Evolutionary conservation across 2,329 filamentous ascomycete species (phyloP).

Genomic region (Pseudocercospora fijiensis): DNA sequence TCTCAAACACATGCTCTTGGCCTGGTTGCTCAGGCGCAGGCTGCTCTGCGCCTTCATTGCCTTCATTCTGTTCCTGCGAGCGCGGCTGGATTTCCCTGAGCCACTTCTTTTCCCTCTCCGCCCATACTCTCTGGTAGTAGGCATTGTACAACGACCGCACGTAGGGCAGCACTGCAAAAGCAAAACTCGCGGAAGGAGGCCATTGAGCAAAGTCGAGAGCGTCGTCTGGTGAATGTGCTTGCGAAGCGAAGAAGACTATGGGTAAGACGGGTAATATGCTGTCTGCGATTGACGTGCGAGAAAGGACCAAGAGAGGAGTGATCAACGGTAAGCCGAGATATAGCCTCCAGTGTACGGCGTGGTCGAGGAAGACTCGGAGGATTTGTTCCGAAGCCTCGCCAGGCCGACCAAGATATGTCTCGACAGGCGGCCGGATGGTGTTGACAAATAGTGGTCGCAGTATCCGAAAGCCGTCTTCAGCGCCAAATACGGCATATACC

Average conservation of each 20-base stretch:
- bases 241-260: conserved; percentile 59
- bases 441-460: conserved; percentile 44
- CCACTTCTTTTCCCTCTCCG: conserved; percentile 59
- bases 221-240: conserved; percentile 46
- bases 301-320: conserved; percentile 65
- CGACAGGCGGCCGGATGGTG: conserved; percentile 26
- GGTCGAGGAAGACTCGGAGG: conserved; percentile 27
- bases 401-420: conserved; percentile 26
- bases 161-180: conserved; percentile 66
- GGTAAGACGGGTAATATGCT: conserved; percentile 63
- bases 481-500: conserved; percentile 65
- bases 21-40: conserved; percentile 19
- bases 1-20: conserved; percentile 38
- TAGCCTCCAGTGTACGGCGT: conserved; percentile 50
- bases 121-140: conserved; percentile 61
- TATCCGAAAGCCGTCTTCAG: conserved; percentile 58
- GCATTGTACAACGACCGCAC: conserved; percentile 63
- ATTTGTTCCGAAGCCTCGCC: conserved; percentile 18
- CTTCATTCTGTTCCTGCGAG: conserved; percentile 36
- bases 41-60: conserved; percentile 16
- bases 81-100: conserved; percentile 62
- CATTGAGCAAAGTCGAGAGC: conserved; percentile 57
- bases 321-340: conserved; percentile 66
- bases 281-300: conserved; percentile 64
- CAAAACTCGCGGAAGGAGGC: conserved; percentile 66